Percentiles rank a stretch among this genome's conserved stretches.
Evolutionary conservation across 2,329 filamentous ascomycete genomes (phyloP).

Genomic region (Sphaerulina vaccinii): DNA sequence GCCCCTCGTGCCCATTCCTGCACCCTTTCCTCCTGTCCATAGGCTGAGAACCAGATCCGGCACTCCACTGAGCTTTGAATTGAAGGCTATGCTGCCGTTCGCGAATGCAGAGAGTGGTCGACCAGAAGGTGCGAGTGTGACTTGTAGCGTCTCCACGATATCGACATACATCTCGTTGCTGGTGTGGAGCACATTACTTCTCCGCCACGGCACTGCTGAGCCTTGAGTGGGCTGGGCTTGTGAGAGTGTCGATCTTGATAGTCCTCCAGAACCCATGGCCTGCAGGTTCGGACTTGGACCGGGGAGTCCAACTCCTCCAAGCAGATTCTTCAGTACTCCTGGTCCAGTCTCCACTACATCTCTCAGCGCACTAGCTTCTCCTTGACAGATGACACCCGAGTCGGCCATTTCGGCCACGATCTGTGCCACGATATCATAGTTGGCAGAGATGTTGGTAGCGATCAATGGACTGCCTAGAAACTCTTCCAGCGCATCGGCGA

Average conservation of each 20-base stretch:
- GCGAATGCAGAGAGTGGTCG: slow-evolving; percentile 82
- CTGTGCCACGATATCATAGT: slow-evolving; percentile 92
- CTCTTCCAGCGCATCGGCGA: slow-evolving; percentile 90
- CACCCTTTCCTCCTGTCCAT: slow-evolving; percentile 76
- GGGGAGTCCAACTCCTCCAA: slow-evolving; percentile 83
- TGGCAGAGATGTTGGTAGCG: slow-evolving; percentile 79
- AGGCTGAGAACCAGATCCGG: slow-evolving; percentile 84
- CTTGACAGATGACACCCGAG: slow-evolving; percentile 81
- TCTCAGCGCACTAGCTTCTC: slow-evolving; percentile 86
- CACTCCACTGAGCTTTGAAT: slow-evolving; percentile 88
- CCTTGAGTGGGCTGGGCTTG: slow-evolving; percentile 32
- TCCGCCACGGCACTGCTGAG: slow-evolving; percentile 77
- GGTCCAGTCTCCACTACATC: slow-evolving; percentile 85
- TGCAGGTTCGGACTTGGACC: slow-evolving; percentile 43
- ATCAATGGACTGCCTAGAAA: slow-evolving; percentile 87
- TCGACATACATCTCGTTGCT: slow-evolving; percentile 98
- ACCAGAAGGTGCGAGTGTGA: slow-evolving; percentile 87
- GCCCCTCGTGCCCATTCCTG: slow-evolving; percentile 61
- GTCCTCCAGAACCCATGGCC: slow-evolving; percentile 20
- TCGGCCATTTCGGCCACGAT: slow-evolving; percentile 95
- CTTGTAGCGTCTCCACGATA: slow-evolving; percentile 82
- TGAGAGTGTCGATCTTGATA: slow-evolving; percentile 19
- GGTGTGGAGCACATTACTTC: slow-evolving; percentile 89
- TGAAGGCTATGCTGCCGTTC: slow-evolving; percentile 91
- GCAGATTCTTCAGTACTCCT: slow-evolving; percentile 80